These are phyloP conservation scores for Syzygium aromaticum DNA, from an alignment of 345 rosid species.

Conservation along the genomic window DNA sequence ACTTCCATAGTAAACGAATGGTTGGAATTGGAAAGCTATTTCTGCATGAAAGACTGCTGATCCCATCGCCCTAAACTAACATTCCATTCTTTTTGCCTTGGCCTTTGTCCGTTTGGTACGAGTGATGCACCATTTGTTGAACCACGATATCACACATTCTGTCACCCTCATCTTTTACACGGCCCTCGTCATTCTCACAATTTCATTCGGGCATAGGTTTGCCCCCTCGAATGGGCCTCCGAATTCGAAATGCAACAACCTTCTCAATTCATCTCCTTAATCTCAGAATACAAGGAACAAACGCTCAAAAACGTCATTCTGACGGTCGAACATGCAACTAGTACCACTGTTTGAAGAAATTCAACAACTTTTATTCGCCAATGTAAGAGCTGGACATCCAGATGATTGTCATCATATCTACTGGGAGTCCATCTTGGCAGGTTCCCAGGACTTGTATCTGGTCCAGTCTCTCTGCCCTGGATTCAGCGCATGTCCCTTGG, in stretches of 20 bases:
- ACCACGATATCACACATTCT: not conserved
- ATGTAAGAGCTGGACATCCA: not conserved
- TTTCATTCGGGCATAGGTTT: not conserved
- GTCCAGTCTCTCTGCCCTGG: conserved; percentile 96
- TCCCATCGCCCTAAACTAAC: not conserved
- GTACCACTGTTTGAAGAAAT: not conserved
- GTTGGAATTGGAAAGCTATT: not conserved
- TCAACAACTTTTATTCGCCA: not conserved
- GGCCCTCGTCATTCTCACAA: not conserved
- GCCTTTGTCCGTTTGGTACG: not conserved
- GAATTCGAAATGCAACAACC: not conserved
- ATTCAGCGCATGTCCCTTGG: conserved; percentile 89
- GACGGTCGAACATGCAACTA: not conserved
- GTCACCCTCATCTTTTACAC: not conserved
- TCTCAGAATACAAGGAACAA: not conserved
- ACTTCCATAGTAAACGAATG: too few relatives aligned
- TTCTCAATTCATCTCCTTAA: not conserved
- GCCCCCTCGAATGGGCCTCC: not conserved
- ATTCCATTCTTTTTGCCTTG: not conserved
- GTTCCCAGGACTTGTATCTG: conserved; percentile 88
- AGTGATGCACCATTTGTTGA: not conserved
- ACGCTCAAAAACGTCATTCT: not conserved
- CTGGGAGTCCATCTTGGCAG: conserved; percentile 40
- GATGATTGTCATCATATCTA: not conserved
- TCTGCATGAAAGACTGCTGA: not conserved